Percentiles rank a stretch among this genome's conserved stretches.
Evolutionary conservation across 192 early-diverging fungal genomes (phyloP).

Genomic region (Mortierella hygrophila): DNA sequence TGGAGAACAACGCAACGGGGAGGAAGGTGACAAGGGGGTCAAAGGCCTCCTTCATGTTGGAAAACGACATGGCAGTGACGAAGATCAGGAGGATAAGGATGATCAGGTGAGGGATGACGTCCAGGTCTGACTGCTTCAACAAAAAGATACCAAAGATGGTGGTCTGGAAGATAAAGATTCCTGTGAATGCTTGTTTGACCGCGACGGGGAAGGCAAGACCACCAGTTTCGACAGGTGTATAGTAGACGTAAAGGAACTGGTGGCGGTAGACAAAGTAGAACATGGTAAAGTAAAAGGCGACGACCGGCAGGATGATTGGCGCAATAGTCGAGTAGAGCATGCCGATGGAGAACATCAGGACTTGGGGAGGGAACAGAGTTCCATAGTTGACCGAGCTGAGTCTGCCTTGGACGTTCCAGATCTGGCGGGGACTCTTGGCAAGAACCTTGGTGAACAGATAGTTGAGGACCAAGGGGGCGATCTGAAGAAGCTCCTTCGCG

Average conservation of each 20-base stretch:
- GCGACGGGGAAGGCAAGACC: slow-evolving; percentile 74
- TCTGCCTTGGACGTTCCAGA: slow-evolving; percentile 62
- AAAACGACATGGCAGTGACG: neutral
- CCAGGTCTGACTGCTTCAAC: slow-evolving; percentile 63
- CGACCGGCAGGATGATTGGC: slow-evolving; percentile 83
- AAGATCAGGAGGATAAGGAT: slow-evolving; percentile 21
- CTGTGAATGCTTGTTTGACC: slow-evolving; percentile 72
- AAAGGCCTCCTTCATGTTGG: slow-evolving; percentile 43
- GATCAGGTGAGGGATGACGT: slow-evolving; percentile 52
- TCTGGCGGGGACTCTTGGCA: slow-evolving; percentile 77
- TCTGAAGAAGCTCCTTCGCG: slow-evolving; percentile 75
- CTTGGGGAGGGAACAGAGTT: slow-evolving; percentile 72
- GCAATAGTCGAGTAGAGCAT: slow-evolving; percentile 83
- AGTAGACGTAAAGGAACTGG: slow-evolving; percentile 85
- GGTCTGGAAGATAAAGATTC: slow-evolving; percentile 79
- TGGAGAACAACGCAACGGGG: slow-evolving; percentile 47
- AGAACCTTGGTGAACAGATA: slow-evolving; percentile 66
- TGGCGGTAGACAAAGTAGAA: slow-evolving; percentile 84
- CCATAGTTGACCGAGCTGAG: slow-evolving; percentile 50
- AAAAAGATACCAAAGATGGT: slow-evolving; percentile 81
- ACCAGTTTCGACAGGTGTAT: slow-evolving; percentile 66
- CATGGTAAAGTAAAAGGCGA: slow-evolving; percentile 77
- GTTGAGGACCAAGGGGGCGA: slow-evolving; percentile 74
- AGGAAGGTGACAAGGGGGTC: slow-evolving; percentile 41
- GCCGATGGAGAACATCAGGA: slow-evolving; percentile 77